A percentile compares a stretch with the other conserved stretches of the same genome.
These are phyloP conservation scores for Gaeumannomyces tritici DNA, from an alignment of 2,329 filamentous ascomycete genomes.

Conservation along the genomic window DNA sequence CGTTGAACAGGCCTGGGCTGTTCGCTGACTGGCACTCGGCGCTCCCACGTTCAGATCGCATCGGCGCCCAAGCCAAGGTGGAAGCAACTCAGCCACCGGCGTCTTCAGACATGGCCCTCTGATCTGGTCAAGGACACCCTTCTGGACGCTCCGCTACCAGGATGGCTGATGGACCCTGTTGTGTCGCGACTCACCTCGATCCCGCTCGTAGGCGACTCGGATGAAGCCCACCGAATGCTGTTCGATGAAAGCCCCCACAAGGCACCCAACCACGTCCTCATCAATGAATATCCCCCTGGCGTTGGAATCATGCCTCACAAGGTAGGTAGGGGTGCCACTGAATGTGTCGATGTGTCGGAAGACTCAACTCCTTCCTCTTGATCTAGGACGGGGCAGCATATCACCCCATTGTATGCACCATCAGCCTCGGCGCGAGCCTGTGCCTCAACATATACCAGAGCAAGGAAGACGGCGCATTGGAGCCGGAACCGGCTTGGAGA, in stretches of 20 bases:
- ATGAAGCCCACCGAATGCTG: slow-evolving; percentile 26
- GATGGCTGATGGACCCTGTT: slow-evolving; percentile 65
- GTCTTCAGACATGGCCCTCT: slow-evolving; percentile 85
- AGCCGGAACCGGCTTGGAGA: slow-evolving; percentile 37
- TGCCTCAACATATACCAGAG: slow-evolving; percentile 69
- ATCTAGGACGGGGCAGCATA: slow-evolving; percentile 71
- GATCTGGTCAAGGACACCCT: slow-evolving; percentile 71
- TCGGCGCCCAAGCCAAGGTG: slow-evolving; percentile 66
- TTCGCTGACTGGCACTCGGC: slow-evolving; percentile 9
- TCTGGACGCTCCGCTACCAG: slow-evolving; percentile 62
- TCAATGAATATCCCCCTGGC: slow-evolving; percentile 84
- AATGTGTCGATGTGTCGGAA: slow-evolving; percentile 4
- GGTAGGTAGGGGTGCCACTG: slow-evolving; percentile 19
- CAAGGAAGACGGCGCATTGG: slow-evolving; percentile 49
- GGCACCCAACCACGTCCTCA: slow-evolving; percentile 78
- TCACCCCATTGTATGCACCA: slow-evolving; percentile 78
- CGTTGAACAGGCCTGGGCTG: slow-evolving; percentile 28
- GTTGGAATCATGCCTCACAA: slow-evolving; percentile 98
- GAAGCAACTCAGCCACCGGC: slow-evolving; percentile 80
- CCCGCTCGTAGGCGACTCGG: slow-evolving; percentile 21
- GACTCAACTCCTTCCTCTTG: slow-evolving; percentile 12
- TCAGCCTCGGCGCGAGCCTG: slow-evolving; percentile 70
- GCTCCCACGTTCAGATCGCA: slow-evolving; percentile 31
- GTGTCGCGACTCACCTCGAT: slow-evolving; percentile 50
- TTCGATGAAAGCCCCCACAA: slow-evolving; percentile 61